Evolutionary conservation across 306 rosid species (phyloP).

Genomic region (Acacia acuminata): DNA sequence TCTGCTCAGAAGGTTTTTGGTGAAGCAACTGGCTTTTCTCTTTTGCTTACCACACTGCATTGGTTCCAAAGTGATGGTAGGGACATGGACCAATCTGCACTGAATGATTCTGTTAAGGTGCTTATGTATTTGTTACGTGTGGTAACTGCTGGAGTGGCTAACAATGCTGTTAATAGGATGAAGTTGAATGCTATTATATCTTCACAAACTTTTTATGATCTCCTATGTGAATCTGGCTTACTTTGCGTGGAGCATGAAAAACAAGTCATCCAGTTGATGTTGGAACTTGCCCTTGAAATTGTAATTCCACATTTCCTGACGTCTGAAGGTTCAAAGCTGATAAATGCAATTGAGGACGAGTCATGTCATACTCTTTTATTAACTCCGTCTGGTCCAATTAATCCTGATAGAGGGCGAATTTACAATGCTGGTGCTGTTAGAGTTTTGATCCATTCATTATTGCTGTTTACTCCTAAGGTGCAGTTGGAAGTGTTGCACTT

Average conservation of each 20-base stretch:
- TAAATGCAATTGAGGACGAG: conserved; percentile 50
- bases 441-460: conserved; percentile 80
- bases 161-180: conserved; percentile 80
- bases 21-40: conserved; percentile 79
- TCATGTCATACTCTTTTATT: conserved; percentile 54
- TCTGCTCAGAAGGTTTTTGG: conserved; percentile 69
- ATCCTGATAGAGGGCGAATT: conserved; percentile 74
- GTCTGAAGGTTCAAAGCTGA: conserved; percentile 56
- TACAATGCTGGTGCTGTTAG: conserved; percentile 91
- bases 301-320: conserved; percentile 81
- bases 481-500: conserved; percentile 78
- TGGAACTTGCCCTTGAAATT: conserved; percentile 90
- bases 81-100: conserved; percentile 40
- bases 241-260: conserved; percentile 65
- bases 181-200: conserved; percentile 77
- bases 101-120: conserved; percentile 55
- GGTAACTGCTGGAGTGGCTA: conserved; percentile 80
- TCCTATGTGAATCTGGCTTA: conserved; percentile 73
- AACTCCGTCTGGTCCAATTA: conserved; percentile 81
- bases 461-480: conserved; percentile 88
- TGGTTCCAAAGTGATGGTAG: conserved; percentile 66
- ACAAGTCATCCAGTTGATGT: conserved; percentile 66
- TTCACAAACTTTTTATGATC: conserved; percentile 92
- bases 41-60: conserved; percentile 71
- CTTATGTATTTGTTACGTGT: conserved; percentile 76